Evolutionary conservation across 805 yeast species (phyloP).

Genomic region (Metschnikowia dekortorum): DNA sequence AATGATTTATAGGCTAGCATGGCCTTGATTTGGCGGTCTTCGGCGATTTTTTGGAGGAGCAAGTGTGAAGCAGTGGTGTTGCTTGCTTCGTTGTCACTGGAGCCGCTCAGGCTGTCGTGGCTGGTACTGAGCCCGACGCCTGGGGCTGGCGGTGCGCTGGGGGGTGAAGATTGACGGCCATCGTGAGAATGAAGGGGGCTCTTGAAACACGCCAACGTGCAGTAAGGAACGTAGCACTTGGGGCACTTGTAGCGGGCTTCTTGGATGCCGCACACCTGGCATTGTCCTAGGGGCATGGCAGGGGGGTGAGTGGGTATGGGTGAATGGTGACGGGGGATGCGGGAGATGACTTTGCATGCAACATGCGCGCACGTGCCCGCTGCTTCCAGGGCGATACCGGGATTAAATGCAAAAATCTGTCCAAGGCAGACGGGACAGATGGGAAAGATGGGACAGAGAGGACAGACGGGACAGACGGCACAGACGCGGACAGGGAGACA

Average conservation of each 20-base stretch:
- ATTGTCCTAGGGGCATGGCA: conserved; percentile 20
- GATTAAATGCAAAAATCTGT: no score
- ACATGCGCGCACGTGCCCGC: background rate
- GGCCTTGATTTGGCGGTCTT: conserved; percentile 41
- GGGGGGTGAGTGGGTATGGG: background rate
- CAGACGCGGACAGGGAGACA: no score
- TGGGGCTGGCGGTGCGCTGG: no score
- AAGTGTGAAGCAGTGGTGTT: background rate
- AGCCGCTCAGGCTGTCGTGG: no score
- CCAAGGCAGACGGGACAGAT: no score
- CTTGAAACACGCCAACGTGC: conserved; percentile 63
- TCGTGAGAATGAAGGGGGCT: conserved; percentile 32
- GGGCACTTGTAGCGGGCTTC: conserved; percentile 57
- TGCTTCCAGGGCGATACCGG: no score
- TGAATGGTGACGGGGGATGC: no score
- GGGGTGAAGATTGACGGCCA: background rate
- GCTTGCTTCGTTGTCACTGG: no score
- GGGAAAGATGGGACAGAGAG: no score
- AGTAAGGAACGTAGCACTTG: conserved; percentile 42
- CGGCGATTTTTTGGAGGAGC: conserved; percentile 16
- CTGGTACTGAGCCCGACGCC: no score
- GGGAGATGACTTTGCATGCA: background rate
- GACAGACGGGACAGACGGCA: no score
- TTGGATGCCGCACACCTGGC: conserved; percentile 34
- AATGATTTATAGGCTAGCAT: conserved; percentile 51